These are phyloP conservation scores for Penium margaritaceum DNA, from an alignment of 139 green algal genomes.

Conservation along the genomic window DNA sequence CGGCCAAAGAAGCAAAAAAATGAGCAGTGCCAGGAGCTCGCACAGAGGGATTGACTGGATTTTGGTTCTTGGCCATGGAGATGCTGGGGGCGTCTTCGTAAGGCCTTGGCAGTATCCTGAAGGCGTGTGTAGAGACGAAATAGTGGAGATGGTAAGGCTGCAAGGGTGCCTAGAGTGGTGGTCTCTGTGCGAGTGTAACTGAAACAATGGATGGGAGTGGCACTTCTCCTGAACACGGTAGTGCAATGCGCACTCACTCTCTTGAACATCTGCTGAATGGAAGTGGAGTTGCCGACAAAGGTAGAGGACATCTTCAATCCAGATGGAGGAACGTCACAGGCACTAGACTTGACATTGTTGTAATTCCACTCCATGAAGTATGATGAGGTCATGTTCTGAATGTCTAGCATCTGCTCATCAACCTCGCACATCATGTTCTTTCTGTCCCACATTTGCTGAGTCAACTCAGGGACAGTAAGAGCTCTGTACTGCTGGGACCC, in stretches of 20 bases:
- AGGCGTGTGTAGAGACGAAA: too few relatives aligned
- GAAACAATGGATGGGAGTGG: too few relatives aligned
- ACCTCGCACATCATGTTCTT: slow-evolving; percentile 72
- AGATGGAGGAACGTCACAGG: slow-evolving; percentile 54
- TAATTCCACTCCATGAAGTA: slow-evolving; percentile 60
- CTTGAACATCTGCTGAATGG: slow-evolving; percentile 59
- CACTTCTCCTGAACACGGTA: slow-evolving; percentile 53
- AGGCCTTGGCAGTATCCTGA: too few relatives aligned
- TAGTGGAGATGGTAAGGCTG: too few relatives aligned
- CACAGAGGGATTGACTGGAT: too few relatives aligned
- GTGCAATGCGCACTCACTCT: slow-evolving; percentile 54
- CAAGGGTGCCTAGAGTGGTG: too few relatives aligned
- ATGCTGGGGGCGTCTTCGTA: too few relatives aligned
- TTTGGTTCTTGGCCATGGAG: too few relatives aligned
- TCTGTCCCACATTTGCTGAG: slow-evolving; percentile 98
- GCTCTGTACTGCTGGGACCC: slow-evolving; percentile 90
- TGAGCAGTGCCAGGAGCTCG: too few relatives aligned
- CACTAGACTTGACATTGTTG: slow-evolving; percentile 56
- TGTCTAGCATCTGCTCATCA: slow-evolving; percentile 55
- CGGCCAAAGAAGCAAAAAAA: too few relatives aligned
- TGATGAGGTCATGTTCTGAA: slow-evolving; percentile 57
- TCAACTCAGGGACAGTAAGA: slow-evolving; percentile 90
- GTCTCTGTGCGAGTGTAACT: too few relatives aligned
- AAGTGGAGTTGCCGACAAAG: slow-evolving; percentile 56
- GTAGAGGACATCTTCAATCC: slow-evolving; percentile 53